phyloP scores from a whole-genome alignment of 108 stramenopile genomes.

The Nitzschia sp. region DNA sequence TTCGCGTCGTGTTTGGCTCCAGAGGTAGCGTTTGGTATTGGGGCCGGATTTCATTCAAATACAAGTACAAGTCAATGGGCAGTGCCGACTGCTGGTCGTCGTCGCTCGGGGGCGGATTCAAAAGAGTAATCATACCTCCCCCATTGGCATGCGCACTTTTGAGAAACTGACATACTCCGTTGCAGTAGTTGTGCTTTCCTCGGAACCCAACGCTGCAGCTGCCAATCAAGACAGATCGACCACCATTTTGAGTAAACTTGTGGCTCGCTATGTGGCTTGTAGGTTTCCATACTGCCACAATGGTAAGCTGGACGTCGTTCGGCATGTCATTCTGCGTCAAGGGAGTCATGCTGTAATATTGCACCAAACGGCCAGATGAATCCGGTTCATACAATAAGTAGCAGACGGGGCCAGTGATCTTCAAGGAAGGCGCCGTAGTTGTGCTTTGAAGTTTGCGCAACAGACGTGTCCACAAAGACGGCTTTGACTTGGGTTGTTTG shows the following conservation, averaged over 20 bases:
- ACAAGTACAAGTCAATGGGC: background rate
- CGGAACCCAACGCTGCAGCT: slow-evolving; percentile 44
- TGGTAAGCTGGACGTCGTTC: background rate
- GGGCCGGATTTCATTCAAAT: background rate
- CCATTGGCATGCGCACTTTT: slow-evolving; percentile 16
- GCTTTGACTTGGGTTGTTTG: background rate
- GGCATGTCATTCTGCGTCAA: background rate
- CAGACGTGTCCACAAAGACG: background rate
- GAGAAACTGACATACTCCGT: slow-evolving; percentile 54
- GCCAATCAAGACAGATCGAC: slow-evolving; percentile 40
- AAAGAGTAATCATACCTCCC: slow-evolving; percentile 16
- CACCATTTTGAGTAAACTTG: background rate
- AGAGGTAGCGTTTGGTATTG: slow-evolving; percentile 3
- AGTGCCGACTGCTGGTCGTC: background rate
- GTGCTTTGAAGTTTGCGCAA: background rate
- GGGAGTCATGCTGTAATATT: background rate
- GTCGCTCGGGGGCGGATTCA: background rate
- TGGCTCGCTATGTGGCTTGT: background rate
- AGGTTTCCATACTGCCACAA: slow-evolving; percentile 4
- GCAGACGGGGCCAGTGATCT: background rate
- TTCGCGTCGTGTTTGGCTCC: background rate
- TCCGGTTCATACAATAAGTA: slow-evolving; percentile 1
- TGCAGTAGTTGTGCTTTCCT: slow-evolving; percentile 47
- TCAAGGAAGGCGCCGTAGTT: background rate
- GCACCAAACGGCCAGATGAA: background rate